phyloP scores from a whole-genome alignment of 306 rosid genomes.

The Leucaena leucocephala region DNA sequence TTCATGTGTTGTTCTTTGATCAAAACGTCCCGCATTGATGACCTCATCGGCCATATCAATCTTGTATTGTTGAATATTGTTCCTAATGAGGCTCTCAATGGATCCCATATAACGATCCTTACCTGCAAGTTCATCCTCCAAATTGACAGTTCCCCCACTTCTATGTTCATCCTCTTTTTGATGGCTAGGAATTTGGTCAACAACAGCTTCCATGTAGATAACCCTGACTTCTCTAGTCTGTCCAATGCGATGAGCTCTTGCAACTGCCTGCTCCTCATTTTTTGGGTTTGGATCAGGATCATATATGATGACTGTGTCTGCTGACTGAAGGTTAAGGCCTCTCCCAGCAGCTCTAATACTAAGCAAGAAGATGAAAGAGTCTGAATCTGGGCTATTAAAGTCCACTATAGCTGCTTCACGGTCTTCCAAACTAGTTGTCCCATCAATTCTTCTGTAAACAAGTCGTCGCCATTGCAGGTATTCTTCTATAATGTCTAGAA shows the following conservation, averaged over 20 bases:
- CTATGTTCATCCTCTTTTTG: slow-evolving; percentile 90
- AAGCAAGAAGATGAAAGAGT: slow-evolving; percentile 93
- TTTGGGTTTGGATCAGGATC: slow-evolving; percentile 99
- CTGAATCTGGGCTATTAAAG: slow-evolving; percentile 78
- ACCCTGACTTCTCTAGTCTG: slow-evolving; percentile 95
- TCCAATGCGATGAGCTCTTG: slow-evolving; percentile 99
- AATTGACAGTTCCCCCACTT: slow-evolving; percentile 78
- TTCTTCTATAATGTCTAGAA: slow-evolving; percentile 92
- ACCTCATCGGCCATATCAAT: slow-evolving; percentile 99
- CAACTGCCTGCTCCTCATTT: slow-evolving; percentile 99
- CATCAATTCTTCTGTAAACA: slow-evolving; percentile 86
- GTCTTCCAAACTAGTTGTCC: slow-evolving; percentile 96
- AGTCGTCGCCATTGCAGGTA: slow-evolving; percentile 91
- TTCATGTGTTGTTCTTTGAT: slow-evolving; percentile 97
- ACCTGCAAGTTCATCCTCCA: slow-evolving; percentile 95
- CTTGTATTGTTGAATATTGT: slow-evolving; percentile 92
- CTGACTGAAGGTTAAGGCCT: slow-evolving; percentile 98
- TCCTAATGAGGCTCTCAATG: slow-evolving; percentile 94
- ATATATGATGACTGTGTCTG: slow-evolving; percentile 94
- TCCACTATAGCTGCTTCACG: slow-evolving; percentile 97
- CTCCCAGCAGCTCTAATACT: slow-evolving; percentile 99
- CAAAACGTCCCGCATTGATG: slow-evolving; percentile 99
- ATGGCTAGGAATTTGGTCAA: slow-evolving; percentile 86
- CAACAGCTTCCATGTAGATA: slow-evolving; percentile 98
- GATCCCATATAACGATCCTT: slow-evolving; percentile 97